phyloP scores from a whole-genome alignment of 305 asterid genomes.

The Fraxinus xanthoxyloides region DNA sequence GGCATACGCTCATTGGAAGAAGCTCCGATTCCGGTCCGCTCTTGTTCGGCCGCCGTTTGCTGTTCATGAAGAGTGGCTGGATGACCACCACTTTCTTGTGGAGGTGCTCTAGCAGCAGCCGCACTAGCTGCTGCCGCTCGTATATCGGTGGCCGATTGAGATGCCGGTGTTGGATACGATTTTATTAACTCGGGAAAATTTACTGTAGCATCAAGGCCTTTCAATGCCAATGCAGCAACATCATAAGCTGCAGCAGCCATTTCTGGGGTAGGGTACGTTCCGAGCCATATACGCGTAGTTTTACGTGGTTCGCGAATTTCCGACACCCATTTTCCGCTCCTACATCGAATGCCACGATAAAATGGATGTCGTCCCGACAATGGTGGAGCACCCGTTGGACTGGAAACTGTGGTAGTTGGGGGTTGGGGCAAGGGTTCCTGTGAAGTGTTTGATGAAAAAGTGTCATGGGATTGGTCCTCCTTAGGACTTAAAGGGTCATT shows the following conservation, averaged over 20 bases:
- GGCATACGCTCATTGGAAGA: not conserved
- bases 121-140: slow-evolving; percentile 52
- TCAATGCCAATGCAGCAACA: slow-evolving; percentile 59
- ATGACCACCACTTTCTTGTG: not conserved
- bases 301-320: slow-evolving; percentile 67
- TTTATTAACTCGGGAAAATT: slow-evolving; percentile 49
- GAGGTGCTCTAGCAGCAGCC: slow-evolving; percentile 34
- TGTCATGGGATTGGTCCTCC: not conserved
- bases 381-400: slow-evolving; percentile 14
- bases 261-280: slow-evolving; percentile 57
- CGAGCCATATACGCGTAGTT: slow-evolving; percentile 66
- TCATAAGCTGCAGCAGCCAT: slow-evolving; percentile 81
- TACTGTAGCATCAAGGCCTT: slow-evolving; percentile 41
- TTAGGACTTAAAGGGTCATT: not conserved
- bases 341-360: slow-evolving; percentile 50
- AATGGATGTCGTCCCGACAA: slow-evolving; percentile 41
- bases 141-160: slow-evolving; percentile 48
- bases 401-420: slow-evolving; percentile 7
- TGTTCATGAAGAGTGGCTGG: not conserved
- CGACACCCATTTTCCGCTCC: slow-evolving; percentile 65
- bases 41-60: not conserved
- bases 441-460: not conserved
- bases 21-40: not conserved
- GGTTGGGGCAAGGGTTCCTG: not conserved
- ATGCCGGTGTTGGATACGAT: slow-evolving; percentile 41